These are phyloP conservation scores for Malassezia sp. DNA, from an alignment of 1,284 basidiomycete genomes.

Conservation along the genomic window DNA sequence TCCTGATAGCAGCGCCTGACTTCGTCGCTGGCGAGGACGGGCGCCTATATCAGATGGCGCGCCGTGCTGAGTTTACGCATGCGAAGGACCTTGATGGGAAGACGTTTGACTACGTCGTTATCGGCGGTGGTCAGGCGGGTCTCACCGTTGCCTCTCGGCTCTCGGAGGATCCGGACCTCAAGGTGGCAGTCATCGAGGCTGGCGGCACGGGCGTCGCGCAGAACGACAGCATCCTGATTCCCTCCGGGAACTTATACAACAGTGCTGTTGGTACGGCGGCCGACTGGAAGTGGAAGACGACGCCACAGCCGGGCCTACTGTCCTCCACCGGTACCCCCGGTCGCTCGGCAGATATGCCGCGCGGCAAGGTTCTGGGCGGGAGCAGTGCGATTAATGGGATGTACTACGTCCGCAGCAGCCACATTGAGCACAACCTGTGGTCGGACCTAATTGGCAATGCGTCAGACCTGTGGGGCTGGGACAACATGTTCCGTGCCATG, in stretches of 20 bases:
- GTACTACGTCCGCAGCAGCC: slow-evolving; percentile 28
- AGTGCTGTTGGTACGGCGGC: slow-evolving; percentile 19
- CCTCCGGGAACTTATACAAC: slow-evolving; percentile 31
- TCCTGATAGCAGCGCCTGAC: too few relatives aligned
- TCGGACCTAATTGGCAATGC: slow-evolving; percentile 17
- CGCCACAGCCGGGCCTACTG: slow-evolving; percentile 19
- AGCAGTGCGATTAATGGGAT: slow-evolving; percentile 36
- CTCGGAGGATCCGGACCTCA: slow-evolving; percentile 26
- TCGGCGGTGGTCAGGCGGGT: slow-evolving; percentile 55
- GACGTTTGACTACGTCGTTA: slow-evolving; percentile 45
- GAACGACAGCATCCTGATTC: slow-evolving; percentile 13
- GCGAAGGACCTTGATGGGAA: slow-evolving; percentile 14
- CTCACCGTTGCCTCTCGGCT: slow-evolving; percentile 32
- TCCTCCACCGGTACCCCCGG: too few relatives aligned
- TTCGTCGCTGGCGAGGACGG: too few relatives aligned
- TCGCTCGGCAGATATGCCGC: slow-evolving; percentile 5
- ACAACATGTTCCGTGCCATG: slow-evolving; percentile 24
- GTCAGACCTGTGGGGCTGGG: slow-evolving; percentile 25
- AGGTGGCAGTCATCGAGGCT: slow-evolving; percentile 50
- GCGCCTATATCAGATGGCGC: too few relatives aligned
- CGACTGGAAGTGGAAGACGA: slow-evolving; percentile 34
- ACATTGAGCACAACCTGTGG: slow-evolving; percentile 28
- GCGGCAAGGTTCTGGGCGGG: slow-evolving; percentile 30
- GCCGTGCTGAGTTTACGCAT: not conserved
- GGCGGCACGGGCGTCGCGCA: slow-evolving; percentile 43